Evolutionary conservation across 1,139 yeast species (phyloP).

Genomic region (Geotrichum candidum): DNA sequence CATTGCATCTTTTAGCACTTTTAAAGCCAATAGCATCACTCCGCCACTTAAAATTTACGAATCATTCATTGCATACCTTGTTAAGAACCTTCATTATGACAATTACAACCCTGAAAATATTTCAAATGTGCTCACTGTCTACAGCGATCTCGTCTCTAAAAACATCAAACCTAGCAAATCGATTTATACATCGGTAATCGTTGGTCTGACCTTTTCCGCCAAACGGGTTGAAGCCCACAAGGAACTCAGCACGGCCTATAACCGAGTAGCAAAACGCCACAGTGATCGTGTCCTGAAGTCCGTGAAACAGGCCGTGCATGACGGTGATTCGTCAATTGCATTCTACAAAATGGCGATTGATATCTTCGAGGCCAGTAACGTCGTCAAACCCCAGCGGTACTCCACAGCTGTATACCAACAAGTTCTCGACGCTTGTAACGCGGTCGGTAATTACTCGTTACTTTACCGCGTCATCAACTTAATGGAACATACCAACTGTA

Average conservation of each 20-base stretch:
- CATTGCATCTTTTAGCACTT: slow-evolving; percentile 1
- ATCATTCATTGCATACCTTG: slow-evolving; percentile 1
- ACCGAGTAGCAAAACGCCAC: slow-evolving; percentile 17
- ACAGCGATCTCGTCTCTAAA: slow-evolving; percentile 9
- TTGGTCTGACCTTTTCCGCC: slow-evolving; percentile 28
- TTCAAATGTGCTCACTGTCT: slow-evolving; percentile 9
- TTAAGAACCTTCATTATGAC: neutral
- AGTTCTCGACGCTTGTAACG: slow-evolving; percentile 22
- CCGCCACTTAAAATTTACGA: slow-evolving; percentile 10
- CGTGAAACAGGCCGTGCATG: slow-evolving; percentile 14
- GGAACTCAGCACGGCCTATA: slow-evolving; percentile 7
- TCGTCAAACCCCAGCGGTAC: slow-evolving; percentile 24
- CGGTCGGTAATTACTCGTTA: slow-evolving; percentile 15
- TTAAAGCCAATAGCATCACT: neutral
- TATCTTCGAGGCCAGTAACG: slow-evolving; percentile 28
- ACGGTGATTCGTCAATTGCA: slow-evolving; percentile 21
- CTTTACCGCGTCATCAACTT: slow-evolving; percentile 13
- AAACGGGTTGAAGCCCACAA: slow-evolving; percentile 5
- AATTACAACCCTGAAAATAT: slow-evolving; percentile 8
- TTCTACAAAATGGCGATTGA: slow-evolving; percentile 29
- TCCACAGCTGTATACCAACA: slow-evolving; percentile 18
- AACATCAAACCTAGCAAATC: slow-evolving; percentile 15
- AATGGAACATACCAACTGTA: slow-evolving; percentile 14
- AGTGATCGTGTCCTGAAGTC: slow-evolving; percentile 13
- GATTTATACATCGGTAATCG: slow-evolving; percentile 32